Evolutionary conservation across 2,329 filamentous ascomycete species (phyloP), one percentile per base, ranked within the genome.

Genomic region (Bipolaris victoriae): DNA sequence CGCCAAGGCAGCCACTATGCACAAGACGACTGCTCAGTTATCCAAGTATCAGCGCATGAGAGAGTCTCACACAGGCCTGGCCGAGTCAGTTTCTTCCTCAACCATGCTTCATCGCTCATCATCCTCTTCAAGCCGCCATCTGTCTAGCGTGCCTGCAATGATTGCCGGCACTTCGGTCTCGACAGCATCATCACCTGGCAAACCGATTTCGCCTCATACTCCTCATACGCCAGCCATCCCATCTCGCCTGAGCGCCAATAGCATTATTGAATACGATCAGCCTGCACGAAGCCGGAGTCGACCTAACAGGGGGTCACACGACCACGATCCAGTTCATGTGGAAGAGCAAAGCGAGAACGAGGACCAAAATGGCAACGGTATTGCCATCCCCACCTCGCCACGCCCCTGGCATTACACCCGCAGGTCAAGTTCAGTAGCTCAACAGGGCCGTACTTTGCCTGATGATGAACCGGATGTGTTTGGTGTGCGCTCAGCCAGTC

Each of bases 211-310:
- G 2, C 92, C 90, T 9, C 92, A 94, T 71, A 97, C 91, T 0
- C 92, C 93, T 1, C 93, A 98, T 70, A 96, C 92, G 0, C 95
- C 95, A 3, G 92, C 93, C 10, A 92, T 98, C 26, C 94, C 94
- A 18, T 97, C 93, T 7, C 86, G 95, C n/a, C 80, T 99, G 20
- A 96, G 92, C 71, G 92, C 95, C 61, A 93, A 96, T 70, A 95
- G 91, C 49, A 91, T 95, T 58, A 87, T 88, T 41, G 89, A 91
- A 63, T 90, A 92, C 69, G 77, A 80, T 15, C 70, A 62, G 50
- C 77, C 72, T 68, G 44, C 58, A 22, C 68, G 71, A 36, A 75
- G 71, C 50, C 68, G 72, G 20, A 70, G 66, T 39, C 58, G 67
- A n/a, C 53, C 66, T 46, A 55, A 78, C 73, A 52, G 72, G 65